These are phyloP conservation scores for Tolypocladium tundrense DNA, from an alignment of 2,329 filamentous ascomycete species.

Conservation along the genomic window DNA sequence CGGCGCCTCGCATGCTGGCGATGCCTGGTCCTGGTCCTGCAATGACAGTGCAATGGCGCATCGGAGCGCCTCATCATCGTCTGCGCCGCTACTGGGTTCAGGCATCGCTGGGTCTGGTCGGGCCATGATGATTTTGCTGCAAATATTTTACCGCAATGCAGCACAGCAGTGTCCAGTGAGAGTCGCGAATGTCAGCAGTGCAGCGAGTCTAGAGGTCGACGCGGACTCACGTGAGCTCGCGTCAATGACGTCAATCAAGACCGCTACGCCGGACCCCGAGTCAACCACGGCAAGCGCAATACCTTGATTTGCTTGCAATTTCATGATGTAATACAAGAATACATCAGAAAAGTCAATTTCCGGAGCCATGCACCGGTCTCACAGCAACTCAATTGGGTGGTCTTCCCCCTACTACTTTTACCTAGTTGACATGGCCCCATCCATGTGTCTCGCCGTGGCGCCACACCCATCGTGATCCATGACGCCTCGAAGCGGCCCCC, in stretches of 20 bases:
- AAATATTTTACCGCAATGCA: neutral
- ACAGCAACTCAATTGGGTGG: neutral
- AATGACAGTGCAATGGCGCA: constrained; percentile 52
- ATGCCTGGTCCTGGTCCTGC: constrained; percentile 13
- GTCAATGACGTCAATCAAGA: constrained; percentile 1
- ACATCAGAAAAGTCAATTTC: neutral
- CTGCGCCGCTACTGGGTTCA: constrained; percentile 22
- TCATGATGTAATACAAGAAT: neutral
- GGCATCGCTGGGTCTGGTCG: constrained; percentile 4
- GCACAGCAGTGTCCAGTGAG: neutral
- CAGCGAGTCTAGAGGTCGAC: constrained; percentile 2
- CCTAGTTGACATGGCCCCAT: neutral
- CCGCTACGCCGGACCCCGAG: neutral
- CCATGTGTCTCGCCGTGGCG: neutral
- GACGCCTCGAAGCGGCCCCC: constrained; percentile 6
- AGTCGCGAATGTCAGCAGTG: neutral
- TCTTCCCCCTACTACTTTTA: neutral
- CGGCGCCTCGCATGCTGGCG: neutral
- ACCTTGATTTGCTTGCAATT: neutral
- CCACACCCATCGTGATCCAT: constrained; percentile 5
- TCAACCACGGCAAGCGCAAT: neutral
- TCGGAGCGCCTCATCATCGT: constrained; percentile 50
- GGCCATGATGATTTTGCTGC: neutral
- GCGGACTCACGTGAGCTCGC: constrained; percentile 17
- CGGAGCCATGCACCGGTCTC: neutral